Conservation (phyloP, 2,329 filamentous ascomycete genomes). For the Neobulgaria alba region DNA sequence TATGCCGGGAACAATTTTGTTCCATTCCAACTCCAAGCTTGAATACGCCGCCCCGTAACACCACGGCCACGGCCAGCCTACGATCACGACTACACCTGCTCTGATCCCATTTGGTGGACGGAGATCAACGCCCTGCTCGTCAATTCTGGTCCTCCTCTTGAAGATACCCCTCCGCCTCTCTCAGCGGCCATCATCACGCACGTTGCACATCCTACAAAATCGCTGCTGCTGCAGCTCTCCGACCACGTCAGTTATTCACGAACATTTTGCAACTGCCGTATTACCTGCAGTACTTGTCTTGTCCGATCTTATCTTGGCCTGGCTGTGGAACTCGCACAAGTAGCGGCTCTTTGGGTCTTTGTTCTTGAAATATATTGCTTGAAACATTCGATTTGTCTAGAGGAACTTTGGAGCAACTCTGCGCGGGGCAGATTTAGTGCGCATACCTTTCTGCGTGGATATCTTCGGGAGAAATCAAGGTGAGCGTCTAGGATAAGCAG, state of each 20-base stretch:
- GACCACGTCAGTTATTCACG: conserved; percentile 22
- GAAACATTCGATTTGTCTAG: neutral
- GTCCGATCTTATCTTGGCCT: conserved; percentile 18
- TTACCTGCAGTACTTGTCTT: conserved; percentile 23
- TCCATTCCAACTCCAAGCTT: neutral
- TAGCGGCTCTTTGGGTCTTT: neutral
- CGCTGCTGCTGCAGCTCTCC: conserved; percentile 19
- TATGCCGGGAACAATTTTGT: neutral
- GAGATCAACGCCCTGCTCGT: too few relatives aligned
- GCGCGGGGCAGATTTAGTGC: neutral
- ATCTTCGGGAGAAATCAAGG: neutral
- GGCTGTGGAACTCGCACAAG: conserved; percentile 17
- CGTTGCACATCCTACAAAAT: conserved; percentile 18
- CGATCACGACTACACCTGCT: neutral
- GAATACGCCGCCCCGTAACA: neutral
- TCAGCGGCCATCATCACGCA: conserved; percentile 1
- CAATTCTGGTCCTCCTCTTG: neutral
- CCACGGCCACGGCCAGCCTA: neutral
- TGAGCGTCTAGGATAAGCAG: too few relatives aligned
- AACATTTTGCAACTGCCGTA: conserved; percentile 24
- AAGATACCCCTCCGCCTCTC: neutral
- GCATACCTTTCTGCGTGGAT: neutral
- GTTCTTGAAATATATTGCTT: neutral
- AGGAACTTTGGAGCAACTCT: neutral
- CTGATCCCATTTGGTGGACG: neutral